Evolutionary conservation across 2,329 filamentous ascomycete genomes (phyloP).

Genomic region (Aspergillus udagawae): DNA sequence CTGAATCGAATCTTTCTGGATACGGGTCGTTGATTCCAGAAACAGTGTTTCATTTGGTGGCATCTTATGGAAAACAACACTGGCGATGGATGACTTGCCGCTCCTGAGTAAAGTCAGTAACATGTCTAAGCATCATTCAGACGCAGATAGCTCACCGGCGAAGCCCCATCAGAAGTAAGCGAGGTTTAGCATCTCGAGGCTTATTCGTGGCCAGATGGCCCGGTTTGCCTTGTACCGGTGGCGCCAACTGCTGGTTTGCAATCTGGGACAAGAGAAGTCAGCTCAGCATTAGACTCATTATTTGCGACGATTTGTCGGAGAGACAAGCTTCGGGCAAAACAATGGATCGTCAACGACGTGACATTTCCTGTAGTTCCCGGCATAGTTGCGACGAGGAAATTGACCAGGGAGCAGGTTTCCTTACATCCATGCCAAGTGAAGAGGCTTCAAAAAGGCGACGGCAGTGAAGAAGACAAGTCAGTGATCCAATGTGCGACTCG

Average conservation of each 20-base stretch:
- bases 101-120: constrained; percentile 57
- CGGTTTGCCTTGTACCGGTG: constrained; percentile 23
- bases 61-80: constrained; percentile 98
- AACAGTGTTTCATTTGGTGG: constrained; percentile 94
- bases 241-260: constrained; percentile 19
- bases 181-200: constrained; percentile 65
- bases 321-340: neutral
- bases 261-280: constrained; percentile 36
- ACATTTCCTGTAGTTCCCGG: neutral
- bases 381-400: neutral
- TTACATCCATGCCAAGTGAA: neutral
- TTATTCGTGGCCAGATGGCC: constrained; percentile 35
- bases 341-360: neutral
- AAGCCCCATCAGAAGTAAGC: constrained; percentile 90
- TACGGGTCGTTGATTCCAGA: constrained; percentile 87
- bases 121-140: neutral
- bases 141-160: constrained; percentile 61
- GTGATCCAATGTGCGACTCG: neutral
- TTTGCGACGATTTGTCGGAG: neutral
- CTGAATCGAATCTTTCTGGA: constrained; percentile 95
- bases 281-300: constrained; percentile 28
- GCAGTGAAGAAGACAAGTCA: neutral
- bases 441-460: neutral
- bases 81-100: constrained; percentile 96
- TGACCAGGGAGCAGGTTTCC: neutral